These are phyloP conservation scores for Chlorophyllum brunneum DNA, from an alignment of 768 basidiomycete species.

Conservation along the genomic window DNA sequence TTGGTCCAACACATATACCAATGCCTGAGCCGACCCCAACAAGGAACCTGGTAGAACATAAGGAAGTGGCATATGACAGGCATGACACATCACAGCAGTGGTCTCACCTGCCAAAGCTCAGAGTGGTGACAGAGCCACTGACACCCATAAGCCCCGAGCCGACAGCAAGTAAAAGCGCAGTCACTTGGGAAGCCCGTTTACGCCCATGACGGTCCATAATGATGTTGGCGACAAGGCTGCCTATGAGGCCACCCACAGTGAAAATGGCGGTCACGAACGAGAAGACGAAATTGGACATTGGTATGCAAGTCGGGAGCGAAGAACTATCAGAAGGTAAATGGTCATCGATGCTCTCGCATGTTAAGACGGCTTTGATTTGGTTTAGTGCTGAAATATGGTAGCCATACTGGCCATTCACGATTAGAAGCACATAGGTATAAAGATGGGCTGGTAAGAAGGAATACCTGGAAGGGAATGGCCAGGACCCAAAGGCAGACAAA, in stretches of 20 bases:
- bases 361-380: constrained; percentile 77
- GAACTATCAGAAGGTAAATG: constrained; percentile 22
- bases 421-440: neutral
- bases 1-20: constrained; percentile 75
- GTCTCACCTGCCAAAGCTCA: constrained; percentile 67
- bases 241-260: constrained; percentile 82
- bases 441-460: constrained; percentile 17
- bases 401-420: constrained; percentile 55
- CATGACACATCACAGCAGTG: neutral
- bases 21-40: constrained; percentile 71
- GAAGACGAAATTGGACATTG: constrained; percentile 73
- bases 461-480: constrained; percentile 53
- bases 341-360: constrained; percentile 47
- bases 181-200: constrained; percentile 59
- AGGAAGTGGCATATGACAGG: too few species aligned
- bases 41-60: constrained; percentile 41
- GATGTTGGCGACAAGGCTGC: constrained; percentile 64
- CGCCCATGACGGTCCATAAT: constrained; percentile 72
- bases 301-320: constrained; percentile 69
- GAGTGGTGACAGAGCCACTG: constrained; percentile 48
- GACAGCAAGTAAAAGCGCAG: constrained; percentile 47
- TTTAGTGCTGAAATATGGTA: constrained; percentile 92
- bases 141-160: constrained; percentile 68
- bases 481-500: constrained; percentile 66
- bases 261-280: constrained; percentile 83